Conservation (phyloP, 441 rosid genomes). For the Codiaeum variegatum region DNA sequence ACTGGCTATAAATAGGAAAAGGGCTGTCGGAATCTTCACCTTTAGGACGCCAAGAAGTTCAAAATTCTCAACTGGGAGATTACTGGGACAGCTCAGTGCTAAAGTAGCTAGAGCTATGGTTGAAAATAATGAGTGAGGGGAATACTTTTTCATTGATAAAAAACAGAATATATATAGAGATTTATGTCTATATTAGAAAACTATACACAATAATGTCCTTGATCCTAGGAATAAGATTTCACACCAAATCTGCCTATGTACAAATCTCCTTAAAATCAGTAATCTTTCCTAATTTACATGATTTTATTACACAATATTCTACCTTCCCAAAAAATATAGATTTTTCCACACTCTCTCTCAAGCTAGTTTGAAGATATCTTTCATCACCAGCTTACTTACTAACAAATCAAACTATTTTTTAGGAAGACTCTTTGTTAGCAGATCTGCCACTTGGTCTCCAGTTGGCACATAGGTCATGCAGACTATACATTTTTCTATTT, state of each 20-base stretch:
- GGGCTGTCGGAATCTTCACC: slow-evolving; percentile 40
- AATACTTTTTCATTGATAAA: no score
- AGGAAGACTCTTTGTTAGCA: neutral
- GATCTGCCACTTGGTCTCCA: neutral
- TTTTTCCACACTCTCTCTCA: neutral
- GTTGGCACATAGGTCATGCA: neutral
- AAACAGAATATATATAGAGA: no score
- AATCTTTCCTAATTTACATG: neutral
- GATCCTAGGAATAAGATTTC: no score
- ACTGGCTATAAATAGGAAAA: slow-evolving; percentile 31
- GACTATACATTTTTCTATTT: neutral
- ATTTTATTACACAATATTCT: neutral
- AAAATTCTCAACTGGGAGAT: slow-evolving; percentile 35
- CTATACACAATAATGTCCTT: no score
- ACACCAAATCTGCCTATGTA: no score
- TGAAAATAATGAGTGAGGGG: no score
- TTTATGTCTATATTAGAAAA: no score
- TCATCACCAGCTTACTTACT: neutral
- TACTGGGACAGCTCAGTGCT: slow-evolving; percentile 52
- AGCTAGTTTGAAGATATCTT: neutral
- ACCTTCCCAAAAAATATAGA: neutral
- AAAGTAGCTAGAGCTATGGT: slow-evolving; percentile 57
- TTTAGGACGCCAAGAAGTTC: slow-evolving; percentile 45
- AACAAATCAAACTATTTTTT: neutral
- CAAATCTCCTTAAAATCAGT: no score